These are phyloP conservation scores for Aspergillus sparsus DNA, from an alignment of 495 filamentous ascomycete genomes.

Conservation along the genomic window DNA sequence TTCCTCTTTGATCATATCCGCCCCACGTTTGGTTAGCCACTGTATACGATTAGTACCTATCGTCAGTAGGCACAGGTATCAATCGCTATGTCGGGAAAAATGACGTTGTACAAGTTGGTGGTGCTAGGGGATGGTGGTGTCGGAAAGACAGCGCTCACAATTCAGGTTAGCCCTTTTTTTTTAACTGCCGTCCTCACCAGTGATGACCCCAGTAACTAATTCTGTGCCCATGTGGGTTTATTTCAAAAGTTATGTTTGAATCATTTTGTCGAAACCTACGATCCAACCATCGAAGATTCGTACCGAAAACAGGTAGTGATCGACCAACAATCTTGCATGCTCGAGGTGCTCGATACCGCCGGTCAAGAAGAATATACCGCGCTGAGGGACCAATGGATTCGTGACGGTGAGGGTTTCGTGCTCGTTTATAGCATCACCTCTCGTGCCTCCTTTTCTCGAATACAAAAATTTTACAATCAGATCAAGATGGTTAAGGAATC, in stretches of 20 bases:
- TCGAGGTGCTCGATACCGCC: slow-evolving; percentile 96
- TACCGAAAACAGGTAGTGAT: slow-evolving; percentile 99
- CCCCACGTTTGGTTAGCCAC: too few relatives aligned
- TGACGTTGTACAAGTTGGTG: slow-evolving; percentile 98
- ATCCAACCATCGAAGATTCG: slow-evolving; percentile 96
- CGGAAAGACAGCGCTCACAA: slow-evolving; percentile 96
- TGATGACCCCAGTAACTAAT: slow-evolving; percentile 16
- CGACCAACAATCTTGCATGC: slow-evolving; percentile 94
- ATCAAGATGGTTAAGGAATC: slow-evolving; percentile 98
- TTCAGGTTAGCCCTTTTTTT: slow-evolving; percentile 68
- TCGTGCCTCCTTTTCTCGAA: slow-evolving; percentile 88
- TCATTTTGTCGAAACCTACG: slow-evolving; percentile 86
- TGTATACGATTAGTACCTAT: slow-evolving; percentile 3
- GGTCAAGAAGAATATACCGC: slow-evolving; percentile 99
- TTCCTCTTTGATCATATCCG: slow-evolving; percentile 13
- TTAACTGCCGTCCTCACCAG: slow-evolving; percentile 13
- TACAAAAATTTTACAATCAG: slow-evolving; percentile 93
- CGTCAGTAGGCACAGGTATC: slow-evolving; percentile 7
- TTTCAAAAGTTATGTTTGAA: slow-evolving; percentile 66
- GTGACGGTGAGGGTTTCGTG: slow-evolving; percentile 96
- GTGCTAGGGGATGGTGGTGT: slow-evolving; percentile 93
- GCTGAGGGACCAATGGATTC: slow-evolving; percentile 95
- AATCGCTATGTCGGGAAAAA: slow-evolving; percentile 69
- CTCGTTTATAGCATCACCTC: slow-evolving; percentile 98
- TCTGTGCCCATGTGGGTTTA: slow-evolving; percentile 4